Evolutionary conservation across 352 stramenopile species (phyloP), one percentile per base, ranked within the genome.

Genomic region (Stephanocyclus meneghinianus): DNA sequence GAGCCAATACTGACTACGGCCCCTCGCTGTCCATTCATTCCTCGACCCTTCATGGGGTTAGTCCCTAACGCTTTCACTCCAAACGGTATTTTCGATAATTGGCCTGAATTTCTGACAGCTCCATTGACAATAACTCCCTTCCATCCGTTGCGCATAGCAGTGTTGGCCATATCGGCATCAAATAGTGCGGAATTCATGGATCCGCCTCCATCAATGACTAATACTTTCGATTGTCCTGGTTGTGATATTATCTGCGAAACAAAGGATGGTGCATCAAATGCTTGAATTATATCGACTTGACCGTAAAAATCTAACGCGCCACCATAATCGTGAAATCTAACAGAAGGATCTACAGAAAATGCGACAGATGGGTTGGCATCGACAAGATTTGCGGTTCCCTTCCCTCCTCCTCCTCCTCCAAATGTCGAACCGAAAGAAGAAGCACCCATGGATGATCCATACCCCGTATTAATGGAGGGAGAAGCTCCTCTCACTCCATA

Each of bases 71-170:
- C 81, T 63, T 88, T 88, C 0, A 85, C 69, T 10, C 81, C 81
- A 45, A 88, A 66, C 1, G 59, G 45, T 18, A 57, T 55, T 53
- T 56, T 67, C 35, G 50, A 26, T 16, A 88, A 61, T 45, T 72
- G 42, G n/a, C 35, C 30, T 16, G 59, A 60, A 73, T 84, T 73
- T 66, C 78, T 59, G 32, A 88, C 71, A 21, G 67, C 71, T 26
- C 81, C 81, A 67, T 86, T 47, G 2, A 88, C 71, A n/a, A 88
- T 78, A 4, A 88, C 71, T n/a, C 81, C 81, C 37, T 74, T 77
- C 77, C 78, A 88, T 40, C 81, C 81, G 59, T 83, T 84, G 1
- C 74, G 44, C 42, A 61, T 59, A 2, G 81, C 81, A 57, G 42
- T 67, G 29, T 18, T 73, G 16, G 81, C 81, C 64, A 75, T 76